Percentiles rank a stretch among this genome's conserved stretches.
phyloP scores from a whole-genome alignment of 2,329 filamentous ascomycete species.

The Monilinia laxa region DNA sequence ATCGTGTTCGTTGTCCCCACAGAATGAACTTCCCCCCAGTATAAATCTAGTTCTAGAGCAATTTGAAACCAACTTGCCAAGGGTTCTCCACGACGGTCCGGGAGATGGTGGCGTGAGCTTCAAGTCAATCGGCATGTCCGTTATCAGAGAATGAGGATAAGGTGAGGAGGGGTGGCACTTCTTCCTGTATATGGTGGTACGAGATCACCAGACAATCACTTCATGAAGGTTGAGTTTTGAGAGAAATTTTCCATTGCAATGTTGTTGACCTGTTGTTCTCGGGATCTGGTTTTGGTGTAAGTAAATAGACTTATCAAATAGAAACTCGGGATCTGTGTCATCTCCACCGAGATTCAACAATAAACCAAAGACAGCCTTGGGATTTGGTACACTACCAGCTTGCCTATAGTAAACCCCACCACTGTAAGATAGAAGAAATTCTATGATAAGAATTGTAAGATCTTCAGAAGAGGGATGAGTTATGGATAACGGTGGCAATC shows the following conservation, averaged over 20 bases:
- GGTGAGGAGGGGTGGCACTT: background rate
- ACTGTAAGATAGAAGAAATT: background rate
- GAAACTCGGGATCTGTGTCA: background rate
- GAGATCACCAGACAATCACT: background rate
- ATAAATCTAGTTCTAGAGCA: background rate
- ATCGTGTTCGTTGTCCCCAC: conserved; percentile 19
- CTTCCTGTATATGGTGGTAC: background rate
- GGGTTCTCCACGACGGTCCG: conserved; percentile 20
- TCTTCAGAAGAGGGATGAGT: background rate
- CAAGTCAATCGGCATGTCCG: conserved; percentile 7
- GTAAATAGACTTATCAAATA: background rate
- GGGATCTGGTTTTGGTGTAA: background rate
- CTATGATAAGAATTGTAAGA: conserved; percentile 13
- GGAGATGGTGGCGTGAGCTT: conserved; percentile 21
- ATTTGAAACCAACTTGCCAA: conserved; percentile 9
- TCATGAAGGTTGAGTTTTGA: too few species aligned
- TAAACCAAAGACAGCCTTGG: background rate
- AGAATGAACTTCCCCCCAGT: background rate
- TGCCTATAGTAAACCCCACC: background rate
- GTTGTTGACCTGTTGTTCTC: too few species aligned
- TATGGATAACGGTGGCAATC: too few species aligned
- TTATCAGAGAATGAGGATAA: conserved; percentile 6
- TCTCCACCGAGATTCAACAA: conserved; percentile 12
- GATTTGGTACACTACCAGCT: background rate
- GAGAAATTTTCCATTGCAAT: too few species aligned